These are phyloP conservation scores for Physocladia obscura DNA, from an alignment of 192 early-diverging fungal species.

Conservation along the genomic window DNA sequence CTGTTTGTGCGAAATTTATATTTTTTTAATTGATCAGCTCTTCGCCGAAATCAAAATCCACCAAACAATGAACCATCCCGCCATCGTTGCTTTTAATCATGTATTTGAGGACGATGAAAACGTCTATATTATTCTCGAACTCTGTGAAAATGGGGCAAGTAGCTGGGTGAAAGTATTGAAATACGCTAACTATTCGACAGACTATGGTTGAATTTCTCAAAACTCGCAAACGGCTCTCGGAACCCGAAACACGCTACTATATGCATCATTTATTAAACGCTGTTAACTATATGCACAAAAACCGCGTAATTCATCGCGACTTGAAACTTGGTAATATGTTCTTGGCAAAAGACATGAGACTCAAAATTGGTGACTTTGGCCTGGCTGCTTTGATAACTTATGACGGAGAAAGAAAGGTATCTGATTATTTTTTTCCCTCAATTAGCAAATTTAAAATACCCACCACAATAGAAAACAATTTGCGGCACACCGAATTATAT, in stretches of 20 bases:
- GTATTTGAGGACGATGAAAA: slow-evolving; percentile 86
- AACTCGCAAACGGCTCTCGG: slow-evolving; percentile 73
- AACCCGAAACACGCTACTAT: slow-evolving; percentile 86
- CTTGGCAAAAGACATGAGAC: slow-evolving; percentile 72
- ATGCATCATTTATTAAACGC: slow-evolving; percentile 79
- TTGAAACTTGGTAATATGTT: slow-evolving; percentile 95
- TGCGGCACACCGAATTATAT: slow-evolving; percentile 98
- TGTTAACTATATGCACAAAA: slow-evolving; percentile 77
- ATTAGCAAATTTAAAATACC: not conserved
- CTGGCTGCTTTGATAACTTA: slow-evolving; percentile 78
- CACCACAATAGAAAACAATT: slow-evolving; percentile 72
- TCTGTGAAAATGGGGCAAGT: slow-evolving; percentile 80
- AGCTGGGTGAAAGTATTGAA: no score
- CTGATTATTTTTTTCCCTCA: not conserved
- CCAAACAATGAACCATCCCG: slow-evolving; percentile 65
- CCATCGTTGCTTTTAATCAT: slow-evolving; percentile 77
- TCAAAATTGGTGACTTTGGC: slow-evolving; percentile 96
- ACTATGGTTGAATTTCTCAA: slow-evolving; percentile 84
- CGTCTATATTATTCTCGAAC: slow-evolving; percentile 89
- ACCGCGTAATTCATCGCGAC: slow-evolving; percentile 87
- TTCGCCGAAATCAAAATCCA: slow-evolving; percentile 82
- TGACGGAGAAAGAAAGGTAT: slow-evolving; percentile 75
- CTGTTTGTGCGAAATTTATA: no score
- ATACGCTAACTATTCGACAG: no score
- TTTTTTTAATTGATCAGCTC: slow-evolving; percentile 36